Evolutionary conservation across 2,329 filamentous ascomycete species (phyloP).

Genomic region (Proliferodiscus dingleyae): DNA sequence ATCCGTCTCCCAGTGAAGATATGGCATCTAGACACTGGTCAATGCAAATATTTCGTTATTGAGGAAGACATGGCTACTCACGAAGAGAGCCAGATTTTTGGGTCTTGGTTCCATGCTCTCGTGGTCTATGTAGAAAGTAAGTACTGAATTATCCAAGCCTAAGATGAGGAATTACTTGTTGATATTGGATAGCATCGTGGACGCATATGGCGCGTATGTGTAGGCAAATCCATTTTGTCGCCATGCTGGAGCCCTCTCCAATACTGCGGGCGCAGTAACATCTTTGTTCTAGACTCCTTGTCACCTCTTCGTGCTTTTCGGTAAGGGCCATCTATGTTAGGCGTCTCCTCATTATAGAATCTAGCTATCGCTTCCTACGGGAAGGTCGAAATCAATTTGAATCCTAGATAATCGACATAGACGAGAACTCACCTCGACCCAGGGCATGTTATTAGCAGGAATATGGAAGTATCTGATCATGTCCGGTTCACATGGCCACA

Average conservation of each 20-base stretch:
- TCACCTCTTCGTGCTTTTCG: conserved; percentile 4
- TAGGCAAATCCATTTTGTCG: conserved; percentile 6
- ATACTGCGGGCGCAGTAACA: conserved; percentile 16
- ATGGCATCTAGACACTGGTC: conserved; percentile 21
- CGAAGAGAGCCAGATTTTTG: conserved; percentile 17
- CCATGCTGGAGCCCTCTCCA: conserved; percentile 19
- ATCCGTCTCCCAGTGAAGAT: conserved; percentile 29
- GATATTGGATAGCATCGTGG: conserved; percentile 16
- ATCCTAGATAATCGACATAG: background rate
- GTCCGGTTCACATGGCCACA: conserved; percentile 7
- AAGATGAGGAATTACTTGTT: conserved; percentile 6
- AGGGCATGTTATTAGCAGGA: conserved; percentile 8
- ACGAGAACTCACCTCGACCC: conserved; percentile 4
- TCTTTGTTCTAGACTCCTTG: conserved; percentile 10
- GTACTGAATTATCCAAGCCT: background rate
- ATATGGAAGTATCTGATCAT: conserved; percentile 12
- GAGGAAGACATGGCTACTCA: conserved; percentile 3
- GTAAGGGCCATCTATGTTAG: conserved; percentile 3
- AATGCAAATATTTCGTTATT: background rate
- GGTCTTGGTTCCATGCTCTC: conserved; percentile 3
- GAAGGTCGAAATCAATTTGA: background rate
- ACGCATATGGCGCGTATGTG: conserved; percentile 20
- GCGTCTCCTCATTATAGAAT: conserved; percentile 3
- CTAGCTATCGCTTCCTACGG: conserved; percentile 5
- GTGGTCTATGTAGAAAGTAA: conserved; percentile 1